Evolutionary conservation across 371 early-diverging fungal species (phyloP).

Genomic region (Zychaea mexicana): DNA sequence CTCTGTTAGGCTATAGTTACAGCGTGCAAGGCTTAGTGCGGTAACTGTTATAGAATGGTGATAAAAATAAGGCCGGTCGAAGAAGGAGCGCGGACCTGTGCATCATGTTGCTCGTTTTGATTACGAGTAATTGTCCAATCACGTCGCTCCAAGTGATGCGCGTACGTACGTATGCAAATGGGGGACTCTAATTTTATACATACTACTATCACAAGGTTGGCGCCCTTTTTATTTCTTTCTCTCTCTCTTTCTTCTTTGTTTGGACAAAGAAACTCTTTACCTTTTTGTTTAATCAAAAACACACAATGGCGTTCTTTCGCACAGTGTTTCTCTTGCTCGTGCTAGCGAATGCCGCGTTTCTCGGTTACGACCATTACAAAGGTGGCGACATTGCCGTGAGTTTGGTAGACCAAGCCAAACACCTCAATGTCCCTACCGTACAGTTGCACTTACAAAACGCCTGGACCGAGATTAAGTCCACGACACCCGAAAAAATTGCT

Average conservation of each 20-base stretch:
- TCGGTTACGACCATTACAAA: slow-evolving; percentile 46
- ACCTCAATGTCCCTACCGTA: slow-evolving; percentile 48
- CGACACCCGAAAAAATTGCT: slow-evolving; percentile 55
- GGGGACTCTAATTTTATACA: not conserved
- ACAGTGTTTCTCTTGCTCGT: slow-evolving; percentile 42
- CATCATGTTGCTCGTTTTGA: too few relatives aligned
- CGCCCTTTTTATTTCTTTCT: not conserved
- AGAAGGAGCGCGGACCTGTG: too few relatives aligned
- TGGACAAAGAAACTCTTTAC: too few relatives aligned
- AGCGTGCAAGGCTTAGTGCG: too few relatives aligned
- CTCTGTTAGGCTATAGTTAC: too few relatives aligned
- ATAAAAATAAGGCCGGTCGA: too few relatives aligned
- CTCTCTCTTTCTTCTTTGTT: not conserved
- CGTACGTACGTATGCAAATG: too few relatives aligned
- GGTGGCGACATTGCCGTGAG: slow-evolving; percentile 59
- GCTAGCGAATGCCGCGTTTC: slow-evolving; percentile 35
- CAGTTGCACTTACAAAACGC: slow-evolving; percentile 41
- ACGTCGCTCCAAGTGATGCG: too few relatives aligned
- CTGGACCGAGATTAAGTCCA: slow-evolving; percentile 29
- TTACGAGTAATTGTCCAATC: too few relatives aligned
- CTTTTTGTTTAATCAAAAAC: not conserved
- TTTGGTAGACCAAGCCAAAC: slow-evolving; percentile 54
- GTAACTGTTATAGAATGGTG: too few relatives aligned
- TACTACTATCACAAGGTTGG: not conserved
- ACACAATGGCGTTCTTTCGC: slow-evolving; percentile 34